Evolutionary conservation across 148 eudicot genomes (phyloP).

Genomic region (Amaranthus cruentus): DNA sequence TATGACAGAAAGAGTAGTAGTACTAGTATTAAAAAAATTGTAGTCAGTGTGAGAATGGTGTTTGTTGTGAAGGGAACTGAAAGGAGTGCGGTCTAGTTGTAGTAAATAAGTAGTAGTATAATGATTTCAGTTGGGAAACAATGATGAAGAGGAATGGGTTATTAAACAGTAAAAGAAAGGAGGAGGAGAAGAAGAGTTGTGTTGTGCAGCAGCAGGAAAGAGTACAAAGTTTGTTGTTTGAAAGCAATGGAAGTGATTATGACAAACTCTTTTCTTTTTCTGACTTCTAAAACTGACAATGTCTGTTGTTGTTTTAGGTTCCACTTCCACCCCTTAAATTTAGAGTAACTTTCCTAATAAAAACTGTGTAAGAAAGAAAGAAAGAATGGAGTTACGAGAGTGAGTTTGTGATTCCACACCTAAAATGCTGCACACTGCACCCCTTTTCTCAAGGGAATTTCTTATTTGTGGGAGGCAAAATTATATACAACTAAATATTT

Average conservation of each 20-base stretch:
- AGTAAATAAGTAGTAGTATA: conserved; percentile 34
- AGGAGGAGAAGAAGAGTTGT: neutral
- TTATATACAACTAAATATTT: conserved; percentile 9
- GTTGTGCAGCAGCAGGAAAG: too few relatives aligned
- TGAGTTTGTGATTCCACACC: conserved; percentile 12
- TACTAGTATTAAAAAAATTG: too few relatives aligned
- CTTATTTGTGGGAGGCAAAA: conserved; percentile 31
- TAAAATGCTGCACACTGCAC: conserved; percentile 24
- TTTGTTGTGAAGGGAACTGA: conserved; percentile 21
- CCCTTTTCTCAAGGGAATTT: conserved; percentile 21
- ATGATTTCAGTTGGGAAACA: conserved; percentile 41
- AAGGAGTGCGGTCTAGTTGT: conserved; percentile 29
- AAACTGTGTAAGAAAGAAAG: neutral
- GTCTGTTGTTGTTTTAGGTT: conserved; percentile 13
- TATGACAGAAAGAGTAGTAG: too few relatives aligned
- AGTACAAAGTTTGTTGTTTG: conserved; percentile 13
- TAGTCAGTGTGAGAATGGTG: too few relatives aligned
- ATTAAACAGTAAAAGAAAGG: too few relatives aligned
- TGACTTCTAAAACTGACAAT: conserved; percentile 25
- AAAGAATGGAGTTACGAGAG: neutral
- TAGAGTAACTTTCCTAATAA: conserved; percentile 1
- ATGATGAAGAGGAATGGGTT: conserved; percentile 25
- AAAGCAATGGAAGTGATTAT: conserved; percentile 37
- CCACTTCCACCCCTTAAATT: conserved; percentile 23
- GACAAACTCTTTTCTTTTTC: conserved; percentile 17